phyloP scores from a whole-genome alignment of 176 grass and related monocot species.

The Secale cereale region DNA sequence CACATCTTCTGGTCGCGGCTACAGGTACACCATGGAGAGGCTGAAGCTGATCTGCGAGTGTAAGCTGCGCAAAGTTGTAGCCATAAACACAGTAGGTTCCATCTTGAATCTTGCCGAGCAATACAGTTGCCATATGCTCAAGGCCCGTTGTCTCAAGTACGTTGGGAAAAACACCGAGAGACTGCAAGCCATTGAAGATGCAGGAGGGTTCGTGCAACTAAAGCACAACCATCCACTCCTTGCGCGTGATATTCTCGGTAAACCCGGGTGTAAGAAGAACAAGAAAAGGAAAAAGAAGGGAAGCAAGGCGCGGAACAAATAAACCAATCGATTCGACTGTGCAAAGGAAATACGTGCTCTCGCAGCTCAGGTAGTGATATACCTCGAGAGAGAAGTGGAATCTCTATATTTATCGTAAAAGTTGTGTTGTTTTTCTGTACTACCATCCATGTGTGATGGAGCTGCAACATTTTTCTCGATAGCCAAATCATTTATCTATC shows the following conservation, averaged over 20 bases:
- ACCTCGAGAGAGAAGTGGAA: background rate
- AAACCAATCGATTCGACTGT: background rate
- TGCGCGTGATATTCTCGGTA: background rate
- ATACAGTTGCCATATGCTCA: background rate
- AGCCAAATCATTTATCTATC: background rate
- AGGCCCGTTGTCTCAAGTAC: background rate
- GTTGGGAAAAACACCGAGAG: background rate
- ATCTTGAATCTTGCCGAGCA: conserved; percentile 33
- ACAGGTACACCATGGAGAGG: background rate
- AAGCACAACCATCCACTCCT: background rate
- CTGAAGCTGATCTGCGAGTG: background rate
- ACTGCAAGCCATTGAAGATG: background rate
- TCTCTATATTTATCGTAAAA: background rate
- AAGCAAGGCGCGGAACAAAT: background rate
- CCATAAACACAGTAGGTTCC: conserved; percentile 14
- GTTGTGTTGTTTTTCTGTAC: background rate
- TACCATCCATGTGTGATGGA: background rate
- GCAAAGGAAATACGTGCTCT: background rate
- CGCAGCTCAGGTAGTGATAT: background rate
- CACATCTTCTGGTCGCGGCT: background rate
- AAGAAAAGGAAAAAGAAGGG: background rate
- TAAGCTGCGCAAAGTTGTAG: conserved; percentile 3
- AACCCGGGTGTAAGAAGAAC: background rate
- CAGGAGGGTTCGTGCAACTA: background rate
- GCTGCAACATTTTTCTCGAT: background rate